These are phyloP conservation scores for Mycogone perniciosa DNA, from an alignment of 2,329 filamentous ascomycete species.

Conservation along the genomic window DNA sequence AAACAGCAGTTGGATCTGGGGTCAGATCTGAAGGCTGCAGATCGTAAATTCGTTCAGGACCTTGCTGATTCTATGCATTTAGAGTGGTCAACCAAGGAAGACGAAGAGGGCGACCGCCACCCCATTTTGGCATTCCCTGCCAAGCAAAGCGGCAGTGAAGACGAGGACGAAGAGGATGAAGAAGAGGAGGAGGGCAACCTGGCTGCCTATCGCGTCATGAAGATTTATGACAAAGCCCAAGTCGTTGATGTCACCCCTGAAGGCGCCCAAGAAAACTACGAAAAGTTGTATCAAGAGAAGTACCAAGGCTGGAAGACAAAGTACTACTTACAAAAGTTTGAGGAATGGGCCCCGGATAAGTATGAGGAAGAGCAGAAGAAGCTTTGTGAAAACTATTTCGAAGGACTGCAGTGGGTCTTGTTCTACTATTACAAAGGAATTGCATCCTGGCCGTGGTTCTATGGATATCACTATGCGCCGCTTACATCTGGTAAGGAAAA, in stretches of 20 bases:
- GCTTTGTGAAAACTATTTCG: slow-evolving; percentile 91
- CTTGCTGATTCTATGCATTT: slow-evolving; percentile 60
- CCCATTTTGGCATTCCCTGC: slow-evolving; percentile 45
- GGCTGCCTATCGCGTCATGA: slow-evolving; percentile 78
- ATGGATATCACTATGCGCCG: slow-evolving; percentile 91
- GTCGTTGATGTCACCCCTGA: slow-evolving; percentile 73
- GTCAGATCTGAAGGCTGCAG: slow-evolving; percentile 65
- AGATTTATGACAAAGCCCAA: slow-evolving; percentile 84
- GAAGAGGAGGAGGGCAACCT: slow-evolving; percentile 71
- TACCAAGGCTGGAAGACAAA: slow-evolving; percentile 91
- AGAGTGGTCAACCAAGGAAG: slow-evolving; percentile 51
- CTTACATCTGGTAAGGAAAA: slow-evolving; percentile 72
- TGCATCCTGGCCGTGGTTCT: slow-evolving; percentile 98
- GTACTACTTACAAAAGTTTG: slow-evolving; percentile 86
- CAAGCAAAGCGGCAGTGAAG: slow-evolving; percentile 53
- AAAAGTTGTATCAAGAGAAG: slow-evolving; percentile 82
- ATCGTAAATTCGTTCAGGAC: slow-evolving; percentile 90
- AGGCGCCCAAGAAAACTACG: slow-evolving; percentile 70
- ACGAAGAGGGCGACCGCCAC: slow-evolving; percentile 49
- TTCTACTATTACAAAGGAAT: slow-evolving; percentile 98
- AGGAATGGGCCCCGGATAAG: slow-evolving; percentile 75
- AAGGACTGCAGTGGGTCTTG: slow-evolving; percentile 95
- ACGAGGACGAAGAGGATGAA: slow-evolving; percentile 46
- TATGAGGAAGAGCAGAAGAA: slow-evolving; percentile 69
- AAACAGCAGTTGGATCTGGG: slow-evolving; percentile 66